Evolutionary conservation across 306 rosid genomes (phyloP).

Genomic region (Trifolium fragiferum): DNA sequence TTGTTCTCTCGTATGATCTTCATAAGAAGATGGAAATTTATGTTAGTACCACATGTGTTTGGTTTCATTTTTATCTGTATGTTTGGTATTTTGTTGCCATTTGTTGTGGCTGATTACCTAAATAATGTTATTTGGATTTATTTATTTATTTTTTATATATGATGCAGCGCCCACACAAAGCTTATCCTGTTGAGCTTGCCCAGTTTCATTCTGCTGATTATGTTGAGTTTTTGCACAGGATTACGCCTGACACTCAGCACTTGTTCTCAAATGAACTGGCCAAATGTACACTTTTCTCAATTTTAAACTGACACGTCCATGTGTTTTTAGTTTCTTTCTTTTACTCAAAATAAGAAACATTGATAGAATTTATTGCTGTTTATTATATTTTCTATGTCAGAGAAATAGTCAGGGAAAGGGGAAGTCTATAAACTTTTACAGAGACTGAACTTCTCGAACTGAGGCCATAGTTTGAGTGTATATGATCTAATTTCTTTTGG

Average conservation of each 20-base stretch:
- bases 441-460: background rate
- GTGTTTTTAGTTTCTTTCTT: conserved; percentile 10
- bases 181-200: conserved; percentile 99
- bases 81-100: conserved; percentile 23
- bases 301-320: background rate
- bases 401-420: conserved; percentile 10
- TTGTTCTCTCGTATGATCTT: conserved; percentile 94
- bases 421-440: conserved; percentile 9
- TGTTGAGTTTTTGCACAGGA: conserved; percentile 94
- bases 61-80: conserved; percentile 13
- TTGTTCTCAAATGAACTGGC: conserved; percentile 75
- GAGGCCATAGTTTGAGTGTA: conserved; percentile 33
- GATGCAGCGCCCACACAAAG: conserved; percentile 97
- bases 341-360: background rate
- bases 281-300: conserved; percentile 58
- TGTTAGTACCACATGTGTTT: conserved; percentile 57
- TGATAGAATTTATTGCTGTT: background rate
- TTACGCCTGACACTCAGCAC: conserved; percentile 85
- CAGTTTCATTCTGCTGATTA: conserved; percentile 95
- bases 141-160: conserved; percentile 35
- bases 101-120: conserved; percentile 2
- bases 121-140: conserved; percentile 18
- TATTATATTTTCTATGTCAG: background rate
- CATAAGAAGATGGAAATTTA: conserved; percentile 97
- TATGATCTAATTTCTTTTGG: conserved; percentile 11